Evolutionary conservation across 495 filamentous ascomycete species (phyloP).

Genomic region (Opeltia flavorubescens): DNA sequence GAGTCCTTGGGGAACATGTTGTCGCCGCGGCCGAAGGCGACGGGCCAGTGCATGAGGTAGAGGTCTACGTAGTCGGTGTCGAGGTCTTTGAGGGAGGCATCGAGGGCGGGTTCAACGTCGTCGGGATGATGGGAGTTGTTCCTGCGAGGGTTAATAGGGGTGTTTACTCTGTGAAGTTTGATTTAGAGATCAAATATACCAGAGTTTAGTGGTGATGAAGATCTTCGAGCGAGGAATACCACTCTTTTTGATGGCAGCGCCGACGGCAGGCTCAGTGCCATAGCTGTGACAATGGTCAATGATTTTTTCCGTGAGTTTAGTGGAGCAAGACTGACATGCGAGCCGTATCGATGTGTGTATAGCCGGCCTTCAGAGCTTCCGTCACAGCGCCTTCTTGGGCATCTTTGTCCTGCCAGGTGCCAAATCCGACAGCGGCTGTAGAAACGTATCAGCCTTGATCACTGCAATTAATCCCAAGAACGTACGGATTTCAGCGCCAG

Average conservation of each 20-base stretch:
- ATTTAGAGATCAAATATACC: too few species aligned
- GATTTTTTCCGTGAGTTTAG: too few species aligned
- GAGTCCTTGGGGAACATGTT: constrained; percentile 24
- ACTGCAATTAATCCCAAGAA: not conserved
- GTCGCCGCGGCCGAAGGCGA: constrained; percentile 28
- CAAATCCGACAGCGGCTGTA: constrained; percentile 15
- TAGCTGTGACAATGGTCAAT: constrained; percentile 24
- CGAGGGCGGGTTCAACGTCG: constrained; percentile 42
- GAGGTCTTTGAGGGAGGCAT: constrained; percentile 46
- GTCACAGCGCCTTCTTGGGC: constrained; percentile 31
- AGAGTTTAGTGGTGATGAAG: constrained; percentile 59
- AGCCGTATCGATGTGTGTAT: constrained; percentile 48
- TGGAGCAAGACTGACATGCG: constrained; percentile 23
- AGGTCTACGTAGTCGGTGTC: constrained; percentile 54
- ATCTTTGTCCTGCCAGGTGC: constrained; percentile 35
- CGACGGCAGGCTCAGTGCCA: constrained; percentile 36
- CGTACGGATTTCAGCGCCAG: constrained; percentile 31
- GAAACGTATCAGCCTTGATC: not conserved
- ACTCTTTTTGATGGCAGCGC: constrained; percentile 40
- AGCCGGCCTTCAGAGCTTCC: constrained; percentile 40
- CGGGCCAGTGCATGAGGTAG: constrained; percentile 57
- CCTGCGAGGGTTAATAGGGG: too few species aligned
- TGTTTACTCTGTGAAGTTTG: too few species aligned
- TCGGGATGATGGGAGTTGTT: constrained; percentile 51
- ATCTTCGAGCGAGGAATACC: constrained; percentile 43